phyloP scores from a whole-genome alignment of 129 eudicot species.

The Artemisia tridentata region DNA sequence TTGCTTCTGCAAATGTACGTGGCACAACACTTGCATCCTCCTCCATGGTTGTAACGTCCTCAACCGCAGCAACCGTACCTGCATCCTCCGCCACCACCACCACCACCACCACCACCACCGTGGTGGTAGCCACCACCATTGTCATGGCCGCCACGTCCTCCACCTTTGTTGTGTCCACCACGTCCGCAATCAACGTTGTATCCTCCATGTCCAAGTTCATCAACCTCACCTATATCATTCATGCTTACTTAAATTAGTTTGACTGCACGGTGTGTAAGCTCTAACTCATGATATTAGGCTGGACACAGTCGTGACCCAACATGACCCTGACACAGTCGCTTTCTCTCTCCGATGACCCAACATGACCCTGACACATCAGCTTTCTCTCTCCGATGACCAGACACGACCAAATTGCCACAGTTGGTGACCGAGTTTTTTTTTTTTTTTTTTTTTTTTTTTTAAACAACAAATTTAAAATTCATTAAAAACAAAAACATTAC shows the following conservation, averaged over 20 bases:
- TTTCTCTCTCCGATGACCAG: too few species aligned
- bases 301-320: too few species aligned
- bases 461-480: too few species aligned
- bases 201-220: conserved; percentile 17
- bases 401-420: too few species aligned
- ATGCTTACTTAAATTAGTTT: neutral
- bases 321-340: too few species aligned
- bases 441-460: too few species aligned
- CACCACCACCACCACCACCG: conserved; percentile 21
- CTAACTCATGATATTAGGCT: too few species aligned
- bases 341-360: too few species aligned
- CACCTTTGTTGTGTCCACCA: conserved; percentile 6
- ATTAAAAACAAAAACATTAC: too few species aligned
- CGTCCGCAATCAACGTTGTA: neutral
- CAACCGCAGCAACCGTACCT: conserved; percentile 22
- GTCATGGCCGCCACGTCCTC: conserved; percentile 7
- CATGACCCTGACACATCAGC: too few species aligned
- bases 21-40: conserved; percentile 32
- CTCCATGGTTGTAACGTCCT: neutral
- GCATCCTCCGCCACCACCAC: conserved; percentile 13
- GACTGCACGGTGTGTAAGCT: too few species aligned
- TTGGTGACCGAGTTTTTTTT: too few species aligned
- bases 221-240: conserved; percentile 26
- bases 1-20: conserved; percentile 28
- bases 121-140: neutral